Conservation (phyloP, 2,329 filamentous ascomycete genomes). For the Hymenoscyphus linearis region DNA sequence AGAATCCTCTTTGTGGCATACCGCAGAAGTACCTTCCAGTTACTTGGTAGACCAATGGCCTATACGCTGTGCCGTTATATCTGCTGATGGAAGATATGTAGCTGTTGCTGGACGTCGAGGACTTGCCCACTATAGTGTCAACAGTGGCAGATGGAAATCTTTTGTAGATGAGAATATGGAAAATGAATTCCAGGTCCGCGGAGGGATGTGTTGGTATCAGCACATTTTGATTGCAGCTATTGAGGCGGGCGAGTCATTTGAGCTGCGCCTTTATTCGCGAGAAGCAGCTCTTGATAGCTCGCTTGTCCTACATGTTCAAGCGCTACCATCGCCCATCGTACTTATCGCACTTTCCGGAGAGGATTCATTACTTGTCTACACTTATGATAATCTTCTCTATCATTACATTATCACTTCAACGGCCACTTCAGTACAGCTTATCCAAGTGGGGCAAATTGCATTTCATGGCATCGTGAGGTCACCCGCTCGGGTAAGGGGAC, state of each 20-base stretch:
- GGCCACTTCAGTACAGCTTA: constrained; percentile 64
- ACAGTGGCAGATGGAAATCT: constrained; percentile 91
- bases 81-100: constrained; percentile 86
- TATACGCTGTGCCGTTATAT: constrained; percentile 80
- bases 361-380: constrained; percentile 93
- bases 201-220: constrained; percentile 98
- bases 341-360: constrained; percentile 84
- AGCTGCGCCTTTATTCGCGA: constrained; percentile 88
- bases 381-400: constrained; percentile 91
- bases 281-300: constrained; percentile 72
- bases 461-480: constrained; percentile 95
- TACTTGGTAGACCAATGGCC: constrained; percentile 95
- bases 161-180: constrained; percentile 78
- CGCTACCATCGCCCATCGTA: constrained; percentile 79
- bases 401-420: constrained; percentile 83
- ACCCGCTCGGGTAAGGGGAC: constrained; percentile 81
- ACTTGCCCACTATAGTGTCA: constrained; percentile 90
- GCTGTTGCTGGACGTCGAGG: constrained; percentile 92
- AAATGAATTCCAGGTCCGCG: constrained; percentile 85
- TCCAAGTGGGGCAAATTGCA: constrained; percentile 96
- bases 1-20: constrained; percentile 93
- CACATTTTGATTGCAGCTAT: constrained; percentile 91
- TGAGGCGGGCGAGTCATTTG: constrained; percentile 76
- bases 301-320: constrained; percentile 69
- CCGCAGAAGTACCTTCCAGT: constrained; percentile 73